Percentiles rank a stretch among this genome's conserved stretches.
Evolutionary conservation across 2,329 filamentous ascomycete genomes (phyloP).

Genomic region (Phialophora verrucosa): DNA sequence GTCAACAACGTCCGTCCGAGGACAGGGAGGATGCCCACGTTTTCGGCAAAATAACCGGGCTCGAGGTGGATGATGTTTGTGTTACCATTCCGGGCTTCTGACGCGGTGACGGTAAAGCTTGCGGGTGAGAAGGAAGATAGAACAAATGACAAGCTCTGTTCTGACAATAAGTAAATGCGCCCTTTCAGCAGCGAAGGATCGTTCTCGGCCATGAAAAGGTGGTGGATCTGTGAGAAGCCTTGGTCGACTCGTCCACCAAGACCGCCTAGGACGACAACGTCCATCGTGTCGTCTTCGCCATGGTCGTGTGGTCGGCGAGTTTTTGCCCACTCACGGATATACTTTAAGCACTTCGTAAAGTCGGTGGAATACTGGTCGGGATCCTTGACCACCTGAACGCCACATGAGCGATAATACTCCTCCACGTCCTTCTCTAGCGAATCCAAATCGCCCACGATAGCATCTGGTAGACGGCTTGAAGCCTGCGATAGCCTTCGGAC

Average conservation of each 20-base stretch:
- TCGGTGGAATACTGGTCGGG: conserved; percentile 88
- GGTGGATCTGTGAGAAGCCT: conserved; percentile 84
- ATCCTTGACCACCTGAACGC: conserved; percentile 70
- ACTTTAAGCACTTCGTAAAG: conserved; percentile 79
- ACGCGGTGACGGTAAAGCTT: neutral
- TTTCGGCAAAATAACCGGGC: conserved; percentile 68
- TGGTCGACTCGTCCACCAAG: conserved; percentile 92
- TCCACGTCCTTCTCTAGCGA: conserved; percentile 70
- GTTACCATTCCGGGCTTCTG: conserved; percentile 47
- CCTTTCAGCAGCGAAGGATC: conserved; percentile 55
- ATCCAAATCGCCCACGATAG: conserved; percentile 90
- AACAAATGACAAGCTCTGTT: conserved; percentile 80
- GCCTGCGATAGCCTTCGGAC: neutral
- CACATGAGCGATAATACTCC: conserved; percentile 68
- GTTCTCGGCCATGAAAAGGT: conserved; percentile 66
- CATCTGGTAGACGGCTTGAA: conserved; percentile 61
- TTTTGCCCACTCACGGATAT: conserved; percentile 52
- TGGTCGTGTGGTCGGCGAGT: neutral
- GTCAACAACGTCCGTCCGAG: conserved; percentile 78
- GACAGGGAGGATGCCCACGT: conserved; percentile 86
- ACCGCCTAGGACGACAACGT: conserved; percentile 83
- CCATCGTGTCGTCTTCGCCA: conserved; percentile 44
- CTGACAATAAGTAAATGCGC: conserved; percentile 78
- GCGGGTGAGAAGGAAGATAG: conserved; percentile 49
- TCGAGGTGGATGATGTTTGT: conserved; percentile 69